These are phyloP conservation scores for Penicillium hordei DNA, from an alignment of 2,329 filamentous ascomycete genomes.

Conservation along the genomic window DNA sequence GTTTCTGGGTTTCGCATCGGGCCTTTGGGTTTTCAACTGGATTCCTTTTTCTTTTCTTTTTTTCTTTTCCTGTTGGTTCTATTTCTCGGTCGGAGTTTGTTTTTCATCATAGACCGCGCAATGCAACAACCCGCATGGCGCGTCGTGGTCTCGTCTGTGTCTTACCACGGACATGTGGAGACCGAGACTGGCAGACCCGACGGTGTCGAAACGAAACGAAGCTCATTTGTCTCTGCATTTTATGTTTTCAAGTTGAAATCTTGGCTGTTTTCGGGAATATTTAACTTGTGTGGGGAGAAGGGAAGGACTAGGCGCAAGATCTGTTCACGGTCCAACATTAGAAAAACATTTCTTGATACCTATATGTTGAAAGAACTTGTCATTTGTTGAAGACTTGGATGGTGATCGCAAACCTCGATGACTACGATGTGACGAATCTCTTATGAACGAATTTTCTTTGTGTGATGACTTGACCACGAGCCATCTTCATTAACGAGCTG, in stretches of 20 bases:
- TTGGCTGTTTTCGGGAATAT: neutral
- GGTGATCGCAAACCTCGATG: slow-evolving; percentile 24
- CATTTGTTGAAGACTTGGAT: neutral
- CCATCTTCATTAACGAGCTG: slow-evolving; percentile 10
- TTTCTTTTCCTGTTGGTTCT: neutral
- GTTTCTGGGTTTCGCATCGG: neutral
- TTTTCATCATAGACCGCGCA: slow-evolving; percentile 24
- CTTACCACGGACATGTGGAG: slow-evolving; percentile 1
- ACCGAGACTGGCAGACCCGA: neutral
- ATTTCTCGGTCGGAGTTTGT: slow-evolving; percentile 11
- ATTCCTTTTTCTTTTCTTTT: neutral
- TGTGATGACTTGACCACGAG: slow-evolving; percentile 17
- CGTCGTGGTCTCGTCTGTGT: slow-evolving; percentile 10
- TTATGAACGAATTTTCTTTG: slow-evolving; percentile 31
- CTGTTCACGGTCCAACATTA: neutral
- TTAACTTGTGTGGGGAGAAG: neutral
- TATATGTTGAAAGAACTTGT: neutral
- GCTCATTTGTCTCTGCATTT: slow-evolving; percentile 11
- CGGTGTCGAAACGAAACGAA: slow-evolving; percentile 13
- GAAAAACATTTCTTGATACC: slow-evolving; percentile 19
- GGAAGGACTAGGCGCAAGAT: slow-evolving; percentile 1
- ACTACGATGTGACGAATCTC: slow-evolving; percentile 42
- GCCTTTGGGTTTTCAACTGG: slow-evolving; percentile 5
- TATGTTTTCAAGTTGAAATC: neutral
- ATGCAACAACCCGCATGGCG: slow-evolving; percentile 11